Evolutionary conservation across 2,329 filamentous ascomycete species (phyloP).

Genomic region (Laburnicola sp.): DNA sequence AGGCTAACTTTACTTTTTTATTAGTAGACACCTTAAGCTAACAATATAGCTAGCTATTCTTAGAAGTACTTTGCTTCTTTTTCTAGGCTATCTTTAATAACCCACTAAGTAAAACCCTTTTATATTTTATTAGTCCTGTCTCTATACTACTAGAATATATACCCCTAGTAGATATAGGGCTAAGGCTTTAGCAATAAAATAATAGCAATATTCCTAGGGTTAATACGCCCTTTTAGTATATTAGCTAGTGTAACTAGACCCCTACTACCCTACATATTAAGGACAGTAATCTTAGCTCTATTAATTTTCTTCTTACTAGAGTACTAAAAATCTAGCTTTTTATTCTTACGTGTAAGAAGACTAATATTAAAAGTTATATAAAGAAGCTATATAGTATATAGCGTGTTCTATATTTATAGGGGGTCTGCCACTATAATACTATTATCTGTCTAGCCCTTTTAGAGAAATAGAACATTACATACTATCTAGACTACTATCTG

Average conservation of each 20-base stretch:
- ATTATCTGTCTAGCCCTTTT: conserved; percentile 1
- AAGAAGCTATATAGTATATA: neutral
- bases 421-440: neutral
- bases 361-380: neutral
- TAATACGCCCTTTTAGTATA: conserved; percentile 9
- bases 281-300: conserved; percentile 3
- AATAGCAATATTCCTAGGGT: conserved; percentile 1
- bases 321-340: conserved; percentile 8
- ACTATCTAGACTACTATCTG: neutral
- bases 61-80: neutral
- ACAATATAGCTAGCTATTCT: neutral
- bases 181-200: neutral
- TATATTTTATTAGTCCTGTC: neutral
- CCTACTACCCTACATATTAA: conserved; percentile 8
- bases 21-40: neutral
- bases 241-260: neutral
- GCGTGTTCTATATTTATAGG: conserved; percentile 2
- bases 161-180: neutral
- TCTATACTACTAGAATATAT: neutral
- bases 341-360: neutral
- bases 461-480: neutral
- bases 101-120: neutral
- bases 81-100: neutral
- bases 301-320: conserved; percentile 10
- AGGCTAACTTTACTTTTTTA: neutral